Evolutionary conservation across 192 early-diverging fungal genomes (phyloP), one percentile per base, ranked within the genome.

Genomic region (Gigaspora rosea): DNA sequence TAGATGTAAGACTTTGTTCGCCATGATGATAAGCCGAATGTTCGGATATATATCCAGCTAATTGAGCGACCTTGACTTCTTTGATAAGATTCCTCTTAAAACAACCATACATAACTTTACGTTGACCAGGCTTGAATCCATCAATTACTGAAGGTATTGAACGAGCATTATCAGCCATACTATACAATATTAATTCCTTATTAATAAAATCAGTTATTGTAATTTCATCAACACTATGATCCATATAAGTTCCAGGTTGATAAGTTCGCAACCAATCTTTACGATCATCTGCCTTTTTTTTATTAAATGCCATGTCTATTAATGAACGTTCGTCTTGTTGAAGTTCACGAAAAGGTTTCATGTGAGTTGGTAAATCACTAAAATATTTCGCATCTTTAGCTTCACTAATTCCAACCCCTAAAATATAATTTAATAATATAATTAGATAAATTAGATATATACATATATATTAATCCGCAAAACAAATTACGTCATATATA

Each of bases 241-340:
- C 94, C 73, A 99, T 92, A 80, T 85, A 97, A 13, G 91, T 98
- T 13, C 96, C 97, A 0, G 94, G 93, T 86, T 95, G 80, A 59
- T 89, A 97, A 8, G 82, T 79, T 12, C 89, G 83, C 15, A 99
- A 84, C 96, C 97, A 98, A 66, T 97, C 92, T 79, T 99, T 98
- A 77, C 97, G 94, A 54, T 97, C 95, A 75, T 95, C 92, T 0
- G 93, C 94, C 80, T 93, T 95, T 79, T 92, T 92, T 81, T 97
- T 98, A 84, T 87, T 95, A 80, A 99, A 99, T 0, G 96, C 97
- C 95, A 99, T 95, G 76, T 99, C 96, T 36, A 99, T 89, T 61
- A 99, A 85, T 27, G 73, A 79, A 64, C 91, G 88, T 35, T 94
- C 95, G 8, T 92, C 88, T 12, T 81, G 61, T 50, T 81, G 76